Evolutionary conservation across 2,329 filamentous ascomycete species (phyloP).

Genomic region (Nigrospora sphaerica): DNA sequence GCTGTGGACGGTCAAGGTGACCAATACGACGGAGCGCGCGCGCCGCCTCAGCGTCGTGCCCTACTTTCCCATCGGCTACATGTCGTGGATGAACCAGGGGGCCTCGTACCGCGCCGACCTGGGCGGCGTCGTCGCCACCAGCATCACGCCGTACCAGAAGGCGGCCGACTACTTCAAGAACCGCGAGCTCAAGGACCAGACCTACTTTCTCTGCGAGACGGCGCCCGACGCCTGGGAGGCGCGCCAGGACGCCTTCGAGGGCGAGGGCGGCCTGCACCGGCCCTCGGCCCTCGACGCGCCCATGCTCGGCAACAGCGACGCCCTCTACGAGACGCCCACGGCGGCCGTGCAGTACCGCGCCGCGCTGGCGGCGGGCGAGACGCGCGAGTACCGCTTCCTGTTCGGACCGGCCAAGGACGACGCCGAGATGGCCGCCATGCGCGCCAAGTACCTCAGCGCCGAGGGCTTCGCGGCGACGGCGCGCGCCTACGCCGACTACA

Average conservation of each 20-base stretch:
- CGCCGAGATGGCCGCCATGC: conserved; percentile 37
- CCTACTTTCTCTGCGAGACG: conserved; percentile 48
- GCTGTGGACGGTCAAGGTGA: conserved; percentile 46
- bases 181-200: conserved; percentile 49
- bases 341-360: conserved; percentile 46
- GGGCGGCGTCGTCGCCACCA: conserved; percentile 41
- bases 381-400: conserved; percentile 43
- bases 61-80: conserved; percentile 52
- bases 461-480: conserved; percentile 37
- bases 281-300: conserved; percentile 34
- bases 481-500: conserved; percentile 42
- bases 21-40: conserved; percentile 36
- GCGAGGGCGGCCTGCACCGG: conserved; percentile 46
- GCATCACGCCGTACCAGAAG: conserved; percentile 51
- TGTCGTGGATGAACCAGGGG: conserved; percentile 57
- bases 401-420: conserved; percentile 49
- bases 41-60: conserved; percentile 46
- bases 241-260: conserved; percentile 44
- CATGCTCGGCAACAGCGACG: conserved; percentile 36
- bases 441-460: conserved; percentile 39
- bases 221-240: conserved; percentile 45
- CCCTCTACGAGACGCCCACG: conserved; percentile 47
- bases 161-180: conserved; percentile 50
- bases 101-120: conserved; percentile 43
- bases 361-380: conserved; percentile 28